Evolutionary conservation across 2,329 filamentous ascomycete genomes (phyloP), one percentile per base, ranked within the genome.

Genomic region (Aspergillus brasiliensis): DNA sequence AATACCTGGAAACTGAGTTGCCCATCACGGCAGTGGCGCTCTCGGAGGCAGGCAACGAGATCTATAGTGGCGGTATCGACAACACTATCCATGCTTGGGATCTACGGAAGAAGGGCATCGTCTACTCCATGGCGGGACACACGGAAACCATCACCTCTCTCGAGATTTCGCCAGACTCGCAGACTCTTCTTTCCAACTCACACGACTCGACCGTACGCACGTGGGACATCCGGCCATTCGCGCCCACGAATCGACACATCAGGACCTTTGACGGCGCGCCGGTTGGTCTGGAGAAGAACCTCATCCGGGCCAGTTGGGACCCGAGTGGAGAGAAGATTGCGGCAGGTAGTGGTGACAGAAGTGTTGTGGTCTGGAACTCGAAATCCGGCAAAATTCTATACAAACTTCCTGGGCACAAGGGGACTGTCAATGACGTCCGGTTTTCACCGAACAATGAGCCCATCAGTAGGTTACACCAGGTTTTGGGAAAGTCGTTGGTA

Each of bases 1-100:
- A 96, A 70, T 92, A 93, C 69, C 89, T 98, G 63, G 87, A 94
- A 72, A 97, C 93, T 0, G 90, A 95, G 62, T 96, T 96, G 62
- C 95, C 95, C 1, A 87, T 99, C 58, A 98, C 95, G 2, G 91
- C 94, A 0, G 87, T 98, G 5, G 91, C 92, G 15, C 82, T 98
- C n/a, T 89, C 93, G 0, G 92, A 97, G 74, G 92, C 94, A 1
- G 95, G 95, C 17, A 97, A 97, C 74, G 95, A 98, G 78, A 86
- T 99, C 25, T 99, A 95, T 76, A 90, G 91, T 6, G 94, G 94
- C 49, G 91, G 93, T 21, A 97, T 99, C 67, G 95, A 98, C 79
- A 97, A 98, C 73, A 92, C 96, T 69, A 96, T 99, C 74, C 92
- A 93, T 69, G 93, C 96, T 19, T 99, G 95, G 94, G 95, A 99